Conservation (phyloP, 495 filamentous ascomycete species). For the Geoglossum glabrum region DNA sequence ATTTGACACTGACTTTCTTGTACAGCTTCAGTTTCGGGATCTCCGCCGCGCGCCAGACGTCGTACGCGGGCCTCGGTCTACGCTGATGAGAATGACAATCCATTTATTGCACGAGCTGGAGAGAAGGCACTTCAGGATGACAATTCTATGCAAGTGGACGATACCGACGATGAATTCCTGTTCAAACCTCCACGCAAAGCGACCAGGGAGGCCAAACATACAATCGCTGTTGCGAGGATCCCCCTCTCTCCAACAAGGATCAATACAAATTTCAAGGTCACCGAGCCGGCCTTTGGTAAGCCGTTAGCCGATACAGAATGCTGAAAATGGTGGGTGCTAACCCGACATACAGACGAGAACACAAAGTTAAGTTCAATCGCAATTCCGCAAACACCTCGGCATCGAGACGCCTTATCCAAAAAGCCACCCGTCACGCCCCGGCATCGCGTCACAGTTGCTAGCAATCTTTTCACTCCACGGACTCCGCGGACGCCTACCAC, state of each 20-base stretch:
- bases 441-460: constrained; percentile 42
- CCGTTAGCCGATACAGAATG: constrained; percentile 8
- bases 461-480: constrained; percentile 37
- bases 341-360: constrained; percentile 6
- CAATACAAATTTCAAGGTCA: constrained; percentile 14
- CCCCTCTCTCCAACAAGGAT: constrained; percentile 15
- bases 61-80: constrained; percentile 27
- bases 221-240: constrained; percentile 10
- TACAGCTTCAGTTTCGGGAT: constrained; percentile 10
- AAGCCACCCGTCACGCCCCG: constrained; percentile 45
- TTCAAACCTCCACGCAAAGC: constrained; percentile 5
- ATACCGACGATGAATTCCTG: constrained; percentile 7
- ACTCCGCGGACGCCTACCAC: constrained; percentile 45
- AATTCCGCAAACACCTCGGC: constrained; percentile 44
- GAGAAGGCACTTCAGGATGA: constrained; percentile 3
- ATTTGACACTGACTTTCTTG: constrained; percentile 12
- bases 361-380: constrained; percentile 13
- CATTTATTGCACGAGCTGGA: constrained; percentile 18
- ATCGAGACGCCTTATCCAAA: constrained; percentile 41
- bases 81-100: constrained; percentile 32
- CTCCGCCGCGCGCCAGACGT: constrained; percentile 37
- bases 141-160: constrained; percentile 18
- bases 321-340: neutral
- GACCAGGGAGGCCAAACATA: constrained; percentile 15
- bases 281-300: constrained; percentile 7